These are phyloP conservation scores for Nowakowskiella sp. DNA, from an alignment of 192 early-diverging fungal genomes.

Conservation along the genomic window DNA sequence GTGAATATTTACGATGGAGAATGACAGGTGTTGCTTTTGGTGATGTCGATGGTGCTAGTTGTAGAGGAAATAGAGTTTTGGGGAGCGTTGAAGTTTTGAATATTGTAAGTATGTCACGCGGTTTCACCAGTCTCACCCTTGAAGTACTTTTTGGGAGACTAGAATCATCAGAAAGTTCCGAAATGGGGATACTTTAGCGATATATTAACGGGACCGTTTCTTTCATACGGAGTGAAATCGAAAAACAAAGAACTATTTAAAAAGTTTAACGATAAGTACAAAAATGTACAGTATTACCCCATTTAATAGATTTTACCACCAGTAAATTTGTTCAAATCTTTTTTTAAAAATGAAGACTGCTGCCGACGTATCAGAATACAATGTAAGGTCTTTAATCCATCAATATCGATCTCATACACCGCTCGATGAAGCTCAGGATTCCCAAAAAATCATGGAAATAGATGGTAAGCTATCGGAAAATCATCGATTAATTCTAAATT, in stretches of 20 bases:
- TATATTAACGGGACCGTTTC: conserved; percentile 44
- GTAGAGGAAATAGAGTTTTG: not conserved
- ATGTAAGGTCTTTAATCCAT: conserved; percentile 16
- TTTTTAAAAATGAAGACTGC: too few species aligned
- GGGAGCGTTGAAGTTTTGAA: not conserved
- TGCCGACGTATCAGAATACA: conserved; percentile 22
- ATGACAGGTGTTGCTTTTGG: conserved; percentile 33
- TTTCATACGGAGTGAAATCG: conserved; percentile 36
- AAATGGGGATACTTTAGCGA: conserved; percentile 56
- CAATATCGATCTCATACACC: conserved; percentile 4
- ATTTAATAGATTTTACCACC: too few species aligned
- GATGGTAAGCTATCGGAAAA: not conserved
- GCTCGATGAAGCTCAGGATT: not conserved
- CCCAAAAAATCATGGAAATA: not conserved
- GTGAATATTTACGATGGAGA: conserved; percentile 37
- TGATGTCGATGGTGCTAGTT: conserved; percentile 22
- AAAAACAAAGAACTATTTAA: conserved; percentile 41
- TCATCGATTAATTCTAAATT: not conserved
- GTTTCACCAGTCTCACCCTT: too few species aligned
- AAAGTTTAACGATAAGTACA: conserved; percentile 30
- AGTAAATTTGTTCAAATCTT: too few species aligned
- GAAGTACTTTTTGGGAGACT: conserved; percentile 6
- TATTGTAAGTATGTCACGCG: conserved; percentile 10
- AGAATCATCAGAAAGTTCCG: conserved; percentile 16
- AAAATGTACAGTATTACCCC: too few species aligned